A percentile compares a stretch with the other conserved stretches of the same genome.
phyloP scores from a whole-genome alignment of 768 basidiomycete species.

The Rhodocollybia butyracea region DNA sequence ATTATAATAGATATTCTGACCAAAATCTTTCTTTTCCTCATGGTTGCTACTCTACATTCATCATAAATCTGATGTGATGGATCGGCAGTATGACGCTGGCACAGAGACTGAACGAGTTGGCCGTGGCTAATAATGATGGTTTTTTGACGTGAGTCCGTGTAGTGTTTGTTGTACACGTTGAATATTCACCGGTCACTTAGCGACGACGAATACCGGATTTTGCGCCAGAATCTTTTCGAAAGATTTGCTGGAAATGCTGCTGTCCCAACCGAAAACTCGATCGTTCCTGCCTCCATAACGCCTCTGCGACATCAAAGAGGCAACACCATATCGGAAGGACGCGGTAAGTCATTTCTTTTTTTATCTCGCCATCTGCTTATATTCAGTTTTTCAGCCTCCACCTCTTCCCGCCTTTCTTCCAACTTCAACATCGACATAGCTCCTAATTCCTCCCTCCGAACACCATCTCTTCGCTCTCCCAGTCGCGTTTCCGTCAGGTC shows the following conservation, averaged over 20 bases:
- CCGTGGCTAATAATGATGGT: conserved; percentile 76
- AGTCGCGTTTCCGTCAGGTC: conserved; percentile 51
- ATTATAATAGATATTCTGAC: background rate
- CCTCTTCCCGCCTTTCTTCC: conserved; percentile 18
- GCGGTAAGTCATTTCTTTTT: conserved; percentile 27
- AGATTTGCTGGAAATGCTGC: conserved; percentile 58
- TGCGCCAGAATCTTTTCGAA: conserved; percentile 83
- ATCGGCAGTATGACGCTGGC: conserved; percentile 64
- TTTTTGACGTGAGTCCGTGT: conserved; percentile 57
- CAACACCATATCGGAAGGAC: conserved; percentile 23
- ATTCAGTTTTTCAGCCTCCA: background rate
- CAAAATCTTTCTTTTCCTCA: background rate
- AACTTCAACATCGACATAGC: conserved; percentile 30
- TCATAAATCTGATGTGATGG: background rate
- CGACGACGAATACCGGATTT: conserved; percentile 81
- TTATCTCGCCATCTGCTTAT: background rate
- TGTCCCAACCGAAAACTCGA: conserved; percentile 59
- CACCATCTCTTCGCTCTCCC: conserved; percentile 24
- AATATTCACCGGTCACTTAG: conserved; percentile 31
- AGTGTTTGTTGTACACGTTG: background rate
- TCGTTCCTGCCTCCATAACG: conserved; percentile 52
- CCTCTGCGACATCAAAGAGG: conserved; percentile 21
- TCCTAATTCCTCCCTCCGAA: conserved; percentile 47
- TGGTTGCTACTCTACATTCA: background rate
- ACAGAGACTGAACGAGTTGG: conserved; percentile 77